These are phyloP conservation scores for Corylus avellana DNA, from an alignment of 306 rosid genomes.

Conservation along the genomic window DNA sequence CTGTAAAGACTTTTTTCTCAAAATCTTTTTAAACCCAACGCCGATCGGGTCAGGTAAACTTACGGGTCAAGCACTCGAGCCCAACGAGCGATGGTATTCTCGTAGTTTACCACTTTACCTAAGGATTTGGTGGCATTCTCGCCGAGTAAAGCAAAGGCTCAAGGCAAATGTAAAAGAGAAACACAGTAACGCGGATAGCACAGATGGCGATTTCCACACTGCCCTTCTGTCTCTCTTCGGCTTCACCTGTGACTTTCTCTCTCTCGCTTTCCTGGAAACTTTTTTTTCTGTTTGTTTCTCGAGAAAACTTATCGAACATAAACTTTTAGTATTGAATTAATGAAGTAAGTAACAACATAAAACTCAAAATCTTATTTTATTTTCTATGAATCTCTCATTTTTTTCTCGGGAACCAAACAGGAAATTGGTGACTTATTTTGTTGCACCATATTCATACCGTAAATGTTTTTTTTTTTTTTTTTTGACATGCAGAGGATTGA, in stretches of 20 bases:
- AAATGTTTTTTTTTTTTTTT: neutral
- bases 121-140: neutral
- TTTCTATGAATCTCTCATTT: neutral
- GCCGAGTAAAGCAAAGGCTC: no score
- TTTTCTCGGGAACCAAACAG: neutral
- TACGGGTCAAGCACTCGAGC: neutral
- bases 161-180: neutral
- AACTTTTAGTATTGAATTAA: neutral
- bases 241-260: constrained; percentile 34
- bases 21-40: no score
- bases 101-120: neutral
- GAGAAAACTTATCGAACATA: neutral
- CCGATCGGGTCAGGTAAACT: no score
- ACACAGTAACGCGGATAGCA: neutral
- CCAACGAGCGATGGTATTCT: neutral
- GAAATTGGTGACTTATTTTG: neutral
- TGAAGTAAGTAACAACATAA: neutral
- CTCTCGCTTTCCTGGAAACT: neutral
- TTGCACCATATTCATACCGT: neutral
- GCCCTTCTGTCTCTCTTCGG: constrained; percentile 30
- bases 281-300: constrained; percentile 19
- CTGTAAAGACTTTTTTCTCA: no score
- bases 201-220: constrained; percentile 50
- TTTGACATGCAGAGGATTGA: constrained; percentile 55
- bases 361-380: neutral